Evolutionary conservation across 169 alveolate species (phyloP).

Genomic region (Pseudocohnilembus persalinus): DNA sequence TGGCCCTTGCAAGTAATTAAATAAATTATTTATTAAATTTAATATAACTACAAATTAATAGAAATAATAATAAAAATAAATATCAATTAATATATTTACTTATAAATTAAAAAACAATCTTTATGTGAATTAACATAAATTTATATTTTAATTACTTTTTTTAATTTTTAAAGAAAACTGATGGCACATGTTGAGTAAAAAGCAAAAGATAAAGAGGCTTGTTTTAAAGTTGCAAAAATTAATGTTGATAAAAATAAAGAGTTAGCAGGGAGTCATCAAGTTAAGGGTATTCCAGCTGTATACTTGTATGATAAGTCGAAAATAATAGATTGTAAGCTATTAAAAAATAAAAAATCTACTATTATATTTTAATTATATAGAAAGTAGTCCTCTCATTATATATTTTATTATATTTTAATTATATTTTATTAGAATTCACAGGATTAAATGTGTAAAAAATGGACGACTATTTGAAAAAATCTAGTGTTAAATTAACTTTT

Average conservation of each 20-base stretch:
- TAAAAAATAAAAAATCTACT: too few relatives aligned
- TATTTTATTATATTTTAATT: too few relatives aligned
- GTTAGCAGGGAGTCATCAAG: background rate
- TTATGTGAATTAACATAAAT: too few relatives aligned
- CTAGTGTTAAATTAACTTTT: background rate
- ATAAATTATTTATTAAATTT: too few relatives aligned
- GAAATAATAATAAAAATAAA: too few relatives aligned
- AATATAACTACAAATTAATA: too few relatives aligned
- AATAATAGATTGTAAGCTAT: background rate
- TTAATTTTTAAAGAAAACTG: background rate
- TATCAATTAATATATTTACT: too few relatives aligned
- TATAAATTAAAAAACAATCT: too few relatives aligned
- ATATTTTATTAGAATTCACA: background rate
- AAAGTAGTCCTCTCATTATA: background rate
- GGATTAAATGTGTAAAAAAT: background rate
- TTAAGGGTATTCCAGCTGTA: constrained; percentile 26
- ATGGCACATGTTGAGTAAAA: background rate
- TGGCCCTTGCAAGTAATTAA: constrained; percentile 11
- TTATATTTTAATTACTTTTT: too few relatives aligned
- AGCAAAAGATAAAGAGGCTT: background rate
- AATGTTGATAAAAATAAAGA: constrained; percentile 3
- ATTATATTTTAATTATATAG: too few relatives aligned
- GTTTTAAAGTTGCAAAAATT: constrained; percentile 10
- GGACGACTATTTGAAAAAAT: background rate
- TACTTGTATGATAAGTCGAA: constrained; percentile 5